Evolutionary conservation across 495 filamentous ascomycete species (phyloP), one percentile per base, ranked within the genome.

Genomic region (Penicillium verhagenii): DNA sequence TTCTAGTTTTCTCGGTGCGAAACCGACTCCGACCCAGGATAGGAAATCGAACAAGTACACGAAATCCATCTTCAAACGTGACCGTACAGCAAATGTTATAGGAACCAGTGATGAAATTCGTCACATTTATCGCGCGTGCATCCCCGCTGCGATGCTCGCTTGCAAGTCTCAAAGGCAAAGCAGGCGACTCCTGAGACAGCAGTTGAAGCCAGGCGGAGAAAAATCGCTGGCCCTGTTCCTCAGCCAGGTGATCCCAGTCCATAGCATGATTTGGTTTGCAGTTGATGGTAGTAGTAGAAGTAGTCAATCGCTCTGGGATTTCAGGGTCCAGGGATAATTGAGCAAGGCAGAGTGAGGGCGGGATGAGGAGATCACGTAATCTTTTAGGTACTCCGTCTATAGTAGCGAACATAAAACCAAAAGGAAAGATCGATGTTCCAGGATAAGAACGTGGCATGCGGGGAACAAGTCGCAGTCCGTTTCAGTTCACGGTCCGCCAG

Each of bases 1-100:
- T 69, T 18, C 21, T 45, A 45, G 18, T 72, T 43, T 47, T 47
- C 16, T 47, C 45, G 7, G 45, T 54, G 38, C 51, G 37, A 24
- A 46, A 47, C 20, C 42, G 40, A 29, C 37, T 40, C 20, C 51
- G 37, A 5, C 51, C 37, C 29, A 43, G 14, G n/a, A 29, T 47
- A 18, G 45, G 45, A 19, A 47, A 47, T 13, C 45, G 45, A 47
- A 47, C 45, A 31, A 28, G 5, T 4, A 20, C 45, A 33, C 45
- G 45, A 26, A 28, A 47, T 29, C 45, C 28, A 47, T 47, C 45
- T 25, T 47, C 28, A 33, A 47, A 47, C 1, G 28, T 47, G 45
- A 47, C 45, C 3, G 45, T 47, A 31, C 26, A 33, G 25, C 45
- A 47, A 16, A 47, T 47, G 16, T 59, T 56, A 33, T 50, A 59